Evolutionary conservation across 73 alveolate genomes (phyloP), one percentile per base, ranked within the genome.

Genomic region (Diophrys appendiculata): DNA sequence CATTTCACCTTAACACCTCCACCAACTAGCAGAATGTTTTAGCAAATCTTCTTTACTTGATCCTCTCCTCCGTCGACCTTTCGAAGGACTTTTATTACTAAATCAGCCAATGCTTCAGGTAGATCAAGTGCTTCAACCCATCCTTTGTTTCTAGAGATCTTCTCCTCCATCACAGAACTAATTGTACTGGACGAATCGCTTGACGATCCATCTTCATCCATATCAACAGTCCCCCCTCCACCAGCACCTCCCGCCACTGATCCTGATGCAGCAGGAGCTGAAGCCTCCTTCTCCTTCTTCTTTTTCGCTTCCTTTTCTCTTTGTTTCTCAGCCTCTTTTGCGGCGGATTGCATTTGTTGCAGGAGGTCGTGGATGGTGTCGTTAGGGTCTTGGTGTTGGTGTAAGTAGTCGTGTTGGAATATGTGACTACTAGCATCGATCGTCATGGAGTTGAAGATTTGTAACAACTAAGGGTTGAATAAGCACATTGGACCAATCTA

Each of bases 1-100:
- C 90, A 90, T 68, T 86, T 76, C 72, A 89, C 72, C 82, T 88
- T 94, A 0, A 94, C 80, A n/a, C 97, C 97, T 1, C 94, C 94
- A 18, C 94, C 94, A 26, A 90, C 94, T 33, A 93, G 54, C 79
- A 91, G 80, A 52, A 93, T 43, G 60, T 43, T 43, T 11, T 43
- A 11, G 60, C 60, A 43, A 11, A 43, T 5, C 18, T 43, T 43
- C 60, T 43, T 43, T 11, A 18, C 60, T 43, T 11, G 60, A 5
- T n/a, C n/a, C n/a, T 43, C 60, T 43, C 18, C 60, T 11, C 18
- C 18, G n/a, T 43, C 60, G 18, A 43, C 60, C 18, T 5, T 43
- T 18, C 18, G 5, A 18, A 43, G 60, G 18, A 18, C 5, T 43
- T 43, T 5, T 11, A 43, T 5, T 5, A 43, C 18, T 5, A 43